Conservation (phyloP, 2,329 filamentous ascomycete genomes). For the Fusarium sp. region DNA sequence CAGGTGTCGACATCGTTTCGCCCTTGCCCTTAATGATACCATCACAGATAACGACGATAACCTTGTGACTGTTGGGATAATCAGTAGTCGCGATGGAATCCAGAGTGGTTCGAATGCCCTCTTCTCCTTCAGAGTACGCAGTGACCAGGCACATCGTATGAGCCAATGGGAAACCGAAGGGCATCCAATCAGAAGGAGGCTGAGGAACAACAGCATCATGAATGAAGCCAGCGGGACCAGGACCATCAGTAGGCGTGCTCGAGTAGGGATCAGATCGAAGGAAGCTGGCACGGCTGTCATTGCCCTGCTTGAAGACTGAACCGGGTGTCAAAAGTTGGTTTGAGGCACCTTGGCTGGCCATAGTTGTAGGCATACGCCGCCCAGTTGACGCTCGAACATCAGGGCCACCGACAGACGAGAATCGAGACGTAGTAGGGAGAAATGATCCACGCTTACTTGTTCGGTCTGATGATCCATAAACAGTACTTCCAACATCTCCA, state of each 20-base stretch:
- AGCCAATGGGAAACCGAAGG: constrained; percentile 93
- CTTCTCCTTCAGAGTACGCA: constrained; percentile 94
- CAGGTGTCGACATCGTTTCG: constrained; percentile 86
- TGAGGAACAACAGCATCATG: constrained; percentile 96
- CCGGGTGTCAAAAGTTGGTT: constrained; percentile 78
- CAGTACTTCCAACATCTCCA: constrained; percentile 77
- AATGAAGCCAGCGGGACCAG: constrained; percentile 92
- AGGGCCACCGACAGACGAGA: constrained; percentile 88
- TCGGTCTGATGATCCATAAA: constrained; percentile 71
- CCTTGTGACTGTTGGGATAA: constrained; percentile 99
- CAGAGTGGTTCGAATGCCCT: constrained; percentile 91
- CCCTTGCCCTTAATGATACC: constrained; percentile 97
- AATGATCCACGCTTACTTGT: constrained; percentile 87
- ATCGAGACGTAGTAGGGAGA: constrained; percentile 92
- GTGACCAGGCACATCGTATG: constrained; percentile 96
- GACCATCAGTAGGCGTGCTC: constrained; percentile 71
- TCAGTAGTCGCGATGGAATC: constrained; percentile 98
- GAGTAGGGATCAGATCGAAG: constrained; percentile 69
- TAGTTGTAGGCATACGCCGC: constrained; percentile 81
- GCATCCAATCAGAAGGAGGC: constrained; percentile 96
- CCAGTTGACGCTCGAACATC: constrained; percentile 66
- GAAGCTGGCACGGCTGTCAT: constrained; percentile 74
- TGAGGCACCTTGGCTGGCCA: constrained; percentile 88
- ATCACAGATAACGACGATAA: constrained; percentile 95
- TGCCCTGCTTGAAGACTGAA: constrained; percentile 77